phyloP scores from a whole-genome alignment of 345 rosid genomes.

The Eucalyptus urophylla region DNA sequence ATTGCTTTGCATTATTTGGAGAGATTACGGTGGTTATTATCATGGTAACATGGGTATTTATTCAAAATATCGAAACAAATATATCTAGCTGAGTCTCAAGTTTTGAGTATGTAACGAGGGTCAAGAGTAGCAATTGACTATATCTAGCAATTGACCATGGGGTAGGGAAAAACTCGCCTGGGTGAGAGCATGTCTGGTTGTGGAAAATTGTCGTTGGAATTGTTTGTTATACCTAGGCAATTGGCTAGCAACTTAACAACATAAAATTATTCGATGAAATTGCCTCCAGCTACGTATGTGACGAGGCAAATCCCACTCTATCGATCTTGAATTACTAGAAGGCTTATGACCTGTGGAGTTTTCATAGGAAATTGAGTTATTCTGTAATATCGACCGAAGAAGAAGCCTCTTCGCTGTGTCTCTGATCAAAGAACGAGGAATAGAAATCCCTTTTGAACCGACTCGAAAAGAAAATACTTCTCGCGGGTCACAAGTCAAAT shows the following conservation, averaged over 20 bases:
- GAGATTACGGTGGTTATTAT: neutral
- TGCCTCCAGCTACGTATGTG: neutral
- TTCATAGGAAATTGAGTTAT: neutral
- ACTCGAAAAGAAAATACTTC: neutral
- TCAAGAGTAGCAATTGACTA: neutral
- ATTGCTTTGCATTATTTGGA: accelerated
- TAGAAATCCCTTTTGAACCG: neutral
- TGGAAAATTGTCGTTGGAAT: too few relatives aligned
- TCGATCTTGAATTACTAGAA: neutral
- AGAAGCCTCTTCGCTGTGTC: neutral
- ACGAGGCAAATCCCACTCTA: neutral
- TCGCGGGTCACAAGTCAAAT: neutral
- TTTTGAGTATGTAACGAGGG: accelerated
- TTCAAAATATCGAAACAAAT: neutral
- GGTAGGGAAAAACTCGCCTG: too few relatives aligned
- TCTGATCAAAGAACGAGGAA: neutral
- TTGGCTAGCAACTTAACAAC: neutral
- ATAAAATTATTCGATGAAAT: neutral
- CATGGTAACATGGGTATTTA: accelerated
- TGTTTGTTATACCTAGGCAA: neutral
- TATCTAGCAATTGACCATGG: too few relatives aligned
- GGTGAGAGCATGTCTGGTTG: too few relatives aligned
- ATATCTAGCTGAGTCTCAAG: accelerated
- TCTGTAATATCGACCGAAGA: neutral
- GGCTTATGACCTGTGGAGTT: neutral